Conservation (phyloP, 176 grass and related monocot species). For the Oryza officinalis region DNA sequence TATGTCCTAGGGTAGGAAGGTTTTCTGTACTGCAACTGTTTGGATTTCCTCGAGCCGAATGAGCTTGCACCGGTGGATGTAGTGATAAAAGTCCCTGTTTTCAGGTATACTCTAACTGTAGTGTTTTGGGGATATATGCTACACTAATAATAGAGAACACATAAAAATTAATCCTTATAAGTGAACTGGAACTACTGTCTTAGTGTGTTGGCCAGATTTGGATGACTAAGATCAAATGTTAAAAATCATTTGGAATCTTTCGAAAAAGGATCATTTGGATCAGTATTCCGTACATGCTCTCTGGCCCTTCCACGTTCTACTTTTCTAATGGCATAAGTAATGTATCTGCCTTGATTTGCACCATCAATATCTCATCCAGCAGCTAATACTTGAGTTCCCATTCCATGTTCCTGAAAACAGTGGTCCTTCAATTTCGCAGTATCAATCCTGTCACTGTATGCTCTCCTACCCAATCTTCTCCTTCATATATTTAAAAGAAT, state of each 20-base stretch:
- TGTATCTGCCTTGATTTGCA: neutral
- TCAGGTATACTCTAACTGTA: neutral
- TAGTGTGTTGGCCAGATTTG: neutral
- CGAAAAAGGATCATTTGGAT: neutral
- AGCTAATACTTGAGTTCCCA: neutral
- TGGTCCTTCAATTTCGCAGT: neutral
- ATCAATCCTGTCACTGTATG: neutral
- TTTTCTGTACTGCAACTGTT: neutral
- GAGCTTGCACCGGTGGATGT: neutral
- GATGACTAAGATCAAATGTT: neutral
- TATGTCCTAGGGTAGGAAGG: neutral
- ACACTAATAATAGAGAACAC: neutral
- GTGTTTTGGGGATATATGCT: neutral
- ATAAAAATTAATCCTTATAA: conserved; percentile 13
- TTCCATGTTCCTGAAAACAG: neutral
- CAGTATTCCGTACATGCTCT: neutral
- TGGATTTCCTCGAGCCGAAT: neutral
- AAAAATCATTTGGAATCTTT: neutral
- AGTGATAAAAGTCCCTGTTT: neutral
- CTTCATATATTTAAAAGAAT: neutral
- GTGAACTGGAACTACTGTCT: neutral
- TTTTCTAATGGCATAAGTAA: neutral
- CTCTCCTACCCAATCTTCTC: neutral
- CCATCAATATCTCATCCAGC: neutral
- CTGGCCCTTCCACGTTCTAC: neutral